Evolutionary conservation across 139 green algal genomes (phyloP), one percentile per base, ranked within the genome.

Genomic region (Coelastrella sp.): DNA sequence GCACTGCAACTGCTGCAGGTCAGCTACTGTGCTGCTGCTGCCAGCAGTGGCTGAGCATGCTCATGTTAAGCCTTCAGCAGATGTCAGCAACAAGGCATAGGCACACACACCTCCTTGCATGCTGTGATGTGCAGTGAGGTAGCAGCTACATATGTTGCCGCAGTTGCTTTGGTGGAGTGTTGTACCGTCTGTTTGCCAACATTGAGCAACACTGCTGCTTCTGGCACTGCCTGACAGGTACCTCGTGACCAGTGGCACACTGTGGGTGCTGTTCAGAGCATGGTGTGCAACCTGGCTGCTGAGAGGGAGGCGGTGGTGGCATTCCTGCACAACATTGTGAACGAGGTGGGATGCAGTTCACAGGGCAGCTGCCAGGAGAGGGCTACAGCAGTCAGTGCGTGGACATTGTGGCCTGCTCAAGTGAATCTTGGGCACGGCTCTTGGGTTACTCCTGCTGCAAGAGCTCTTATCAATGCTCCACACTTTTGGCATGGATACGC

Each of bases 1-100:
- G 87, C 87, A 70, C 79, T 91, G 78, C 63, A 91, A 78, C 87
- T 91, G 65, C 87, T 91, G 78, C 84, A 88, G 82, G 82, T 87
- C 7, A 19, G 60, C 0, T 22, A n/a, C 75, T 20, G 35, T 20
- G 35, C 35, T 49, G 35, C 35, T 49, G 35, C 35, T 49, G 35
- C 27, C 10, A 15, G 68, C 68, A 22, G 12, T 76, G 12, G 35
- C 35, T 49, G 35, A 49, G 66, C 66, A 24, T 75, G 66, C 66
- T 75, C 17, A 19, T 75, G 66, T 20, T 75, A 4, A 19, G 3
- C 66, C 66, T 75, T 19, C 66, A 3, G 66, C 17, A 20, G 1
- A 24, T 75, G 66, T 49, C 35, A 49, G 35, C 35, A 49, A 49
- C 35, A 49, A 5, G 35, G 35, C 35, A 49, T 49, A 49, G 35